Conservation (phyloP, 495 filamentous ascomycete genomes). For the Pseudomonodictys pantanalensis region DNA sequence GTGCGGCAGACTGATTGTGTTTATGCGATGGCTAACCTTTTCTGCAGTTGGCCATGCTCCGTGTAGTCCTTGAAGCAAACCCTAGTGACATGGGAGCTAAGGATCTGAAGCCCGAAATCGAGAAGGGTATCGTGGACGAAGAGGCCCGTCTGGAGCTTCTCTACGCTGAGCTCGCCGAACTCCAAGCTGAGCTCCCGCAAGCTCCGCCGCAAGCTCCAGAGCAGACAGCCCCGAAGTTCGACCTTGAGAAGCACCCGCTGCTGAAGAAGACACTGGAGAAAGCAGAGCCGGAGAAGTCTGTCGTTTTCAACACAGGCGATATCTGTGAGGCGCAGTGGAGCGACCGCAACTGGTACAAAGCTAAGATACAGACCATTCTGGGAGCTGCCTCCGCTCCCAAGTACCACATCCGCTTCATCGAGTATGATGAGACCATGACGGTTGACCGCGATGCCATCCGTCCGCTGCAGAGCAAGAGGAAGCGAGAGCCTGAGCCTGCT, state of each 20-base stretch:
- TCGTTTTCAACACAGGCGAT: conserved; percentile 78
- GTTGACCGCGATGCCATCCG: conserved; percentile 81
- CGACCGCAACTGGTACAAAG: conserved; percentile 89
- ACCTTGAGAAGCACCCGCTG: conserved; percentile 43
- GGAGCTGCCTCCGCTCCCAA: conserved; percentile 83
- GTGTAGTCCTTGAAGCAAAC: neutral
- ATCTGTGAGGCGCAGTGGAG: conserved; percentile 82
- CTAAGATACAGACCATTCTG: conserved; percentile 88
- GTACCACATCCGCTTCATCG: conserved; percentile 92
- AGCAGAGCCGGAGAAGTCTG: conserved; percentile 42
- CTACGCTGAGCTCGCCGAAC: neutral
- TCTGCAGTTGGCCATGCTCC: neutral
- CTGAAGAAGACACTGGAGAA: conserved; percentile 45
- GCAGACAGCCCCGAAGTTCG: conserved; percentile 36
- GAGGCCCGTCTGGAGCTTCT: neutral
- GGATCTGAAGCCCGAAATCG: neutral
- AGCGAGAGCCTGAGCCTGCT: conserved; percentile 7
- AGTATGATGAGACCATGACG: conserved; percentile 82
- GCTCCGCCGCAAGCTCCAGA: neutral
- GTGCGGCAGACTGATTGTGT: neutral
- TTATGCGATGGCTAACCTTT: too few species aligned
- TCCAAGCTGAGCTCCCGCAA: conserved; percentile 1
- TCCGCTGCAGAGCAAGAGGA: conserved; percentile 56
- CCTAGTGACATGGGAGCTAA: neutral
- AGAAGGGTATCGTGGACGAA: neutral